Evolutionary conservation across 2,329 filamentous ascomycete genomes (phyloP), one percentile per base, ranked within the genome.

Genomic region (Coniella lustricola): DNA sequence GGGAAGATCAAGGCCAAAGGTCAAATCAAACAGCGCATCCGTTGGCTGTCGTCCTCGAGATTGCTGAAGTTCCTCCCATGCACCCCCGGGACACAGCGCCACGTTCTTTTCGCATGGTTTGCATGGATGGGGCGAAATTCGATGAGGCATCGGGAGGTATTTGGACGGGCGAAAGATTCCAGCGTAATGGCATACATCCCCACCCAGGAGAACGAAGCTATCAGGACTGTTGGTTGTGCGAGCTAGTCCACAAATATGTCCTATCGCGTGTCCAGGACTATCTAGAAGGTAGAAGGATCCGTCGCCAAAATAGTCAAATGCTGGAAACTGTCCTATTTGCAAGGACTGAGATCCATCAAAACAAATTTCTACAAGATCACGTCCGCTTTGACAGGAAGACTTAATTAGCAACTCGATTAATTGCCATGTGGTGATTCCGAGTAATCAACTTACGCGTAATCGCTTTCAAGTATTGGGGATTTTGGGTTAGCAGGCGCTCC

Each of bases 401-500:
- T n/a, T n/a, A n/a, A n/a, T n/a, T n/a, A n/a, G n/a, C n/a, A n/a
- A n/a, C n/a, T n/a, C n/a, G n/a, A n/a, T n/a, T n/a, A n/a, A n/a
- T n/a, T n/a, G n/a, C n/a, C n/a, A n/a, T n/a, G n/a, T n/a, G n/a
- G 8, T 37, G 46, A 38, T 38, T 21, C 20, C 17, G 8, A 18
- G 3, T 14, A 44, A n/a, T n/a, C n/a, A n/a, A n/a, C 47, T 29
- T 39, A 49, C 47, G 48, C 44, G 43, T 64, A 57, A 52, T 67
- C 62, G 18, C 49, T 55, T 33, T 62, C 60, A 5, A 57, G 52
- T 2, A 65, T 46, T 7, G 50, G 46, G 2, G 56, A 55, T 7
- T 63, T 51, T 9, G 52, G 46, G 10, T 62, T 60, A 5, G 49
- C 45, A 2, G 72, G 73, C 47, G 64, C 73, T 1, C 67, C 70